Base-by-base conservation (phyloP, 2,329 filamentous ascomycete genomes). In the Pseudogymnoascus sp. region DNA sequence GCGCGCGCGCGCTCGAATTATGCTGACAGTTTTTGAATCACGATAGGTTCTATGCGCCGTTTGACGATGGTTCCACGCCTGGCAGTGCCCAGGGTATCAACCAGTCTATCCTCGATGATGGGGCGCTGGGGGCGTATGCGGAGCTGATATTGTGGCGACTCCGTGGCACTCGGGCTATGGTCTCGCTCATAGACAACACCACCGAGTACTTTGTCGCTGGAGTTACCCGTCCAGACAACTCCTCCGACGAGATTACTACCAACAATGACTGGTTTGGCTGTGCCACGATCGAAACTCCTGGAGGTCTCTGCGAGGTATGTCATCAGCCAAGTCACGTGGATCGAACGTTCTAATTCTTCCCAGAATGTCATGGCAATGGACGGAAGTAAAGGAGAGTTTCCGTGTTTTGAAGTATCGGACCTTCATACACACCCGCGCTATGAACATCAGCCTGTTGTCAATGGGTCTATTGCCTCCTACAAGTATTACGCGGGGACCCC, bases 151-250 rank as follows among this genome's bases (percentile, higher is more conserved):
- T 63, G 18, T 61, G 59, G 69, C 67, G 69, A 27, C 61, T 70
- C 10, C 63, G 64, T 5, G 70, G 64, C 9, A 62, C 63, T 27
- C 69, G 70, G 63, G 67, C 66, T 27, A 68, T 71, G 69, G 67
- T 71, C 4, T 69, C 67, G 69, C 61, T 69, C 35, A 59, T 70
- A n/a, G 68, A 69, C 62, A 63, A 64, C 64, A 64, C 63, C 63
- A 67, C 65, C 7, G 67, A 71, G 40, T 71, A 68, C 40, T 70
- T 70, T 39, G 58, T 70, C 58, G 69, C 68, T 35, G 69, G 69
- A 4, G 67, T 67, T 25, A 52, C 61, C 15, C 63, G 64, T 12
- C 13, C 59, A 12, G 36, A 62, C 7, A 40, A 60, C n/a, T 39
- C 61, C 1, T 45, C 60, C 2, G 55, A 64, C 10, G 31, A 63